Percentiles rank a stretch among this genome's conserved stretches.
These are phyloP conservation scores for Ambrosiella beaveri DNA, from an alignment of 2,329 filamentous ascomycete genomes.

Conservation along the genomic window DNA sequence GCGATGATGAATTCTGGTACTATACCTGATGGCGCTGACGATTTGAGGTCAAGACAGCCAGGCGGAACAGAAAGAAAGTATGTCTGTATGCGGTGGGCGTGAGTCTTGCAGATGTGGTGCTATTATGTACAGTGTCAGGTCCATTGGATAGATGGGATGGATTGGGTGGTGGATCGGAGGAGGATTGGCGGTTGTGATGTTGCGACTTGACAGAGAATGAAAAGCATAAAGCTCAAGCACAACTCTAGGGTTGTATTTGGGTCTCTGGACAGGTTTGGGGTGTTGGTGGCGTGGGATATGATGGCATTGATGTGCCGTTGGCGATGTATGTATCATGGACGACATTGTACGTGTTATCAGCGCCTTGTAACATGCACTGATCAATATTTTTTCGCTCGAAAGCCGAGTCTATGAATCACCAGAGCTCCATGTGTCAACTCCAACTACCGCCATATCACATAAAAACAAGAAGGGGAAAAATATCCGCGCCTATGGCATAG, in stretches of 20 bases:
- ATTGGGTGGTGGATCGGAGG: too few relatives aligned
- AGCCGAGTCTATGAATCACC: neutral
- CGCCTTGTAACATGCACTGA: too few relatives aligned
- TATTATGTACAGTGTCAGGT: neutral
- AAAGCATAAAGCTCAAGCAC: neutral
- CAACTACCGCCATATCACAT: neutral
- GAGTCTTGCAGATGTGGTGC: neutral
- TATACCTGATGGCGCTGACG: neutral
- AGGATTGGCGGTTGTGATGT: neutral
- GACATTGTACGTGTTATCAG: too few relatives aligned
- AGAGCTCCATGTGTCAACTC: neutral
- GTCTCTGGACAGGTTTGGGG: too few relatives aligned
- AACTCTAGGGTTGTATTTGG: too few relatives aligned
- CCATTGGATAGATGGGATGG: neutral
- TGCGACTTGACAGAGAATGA: neutral
- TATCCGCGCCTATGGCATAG: neutral
- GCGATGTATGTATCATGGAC: too few relatives aligned
- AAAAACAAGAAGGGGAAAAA: neutral
- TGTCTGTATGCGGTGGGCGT: neutral
- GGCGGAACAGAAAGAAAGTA: too few relatives aligned
- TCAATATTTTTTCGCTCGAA: too few relatives aligned
- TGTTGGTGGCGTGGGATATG: too few relatives aligned
- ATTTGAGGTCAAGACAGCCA: neutral
- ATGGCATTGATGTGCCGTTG: too few relatives aligned
- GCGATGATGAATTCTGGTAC: neutral